Conservation (phyloP, 2,329 filamentous ascomycete species). For the Xylaria hypoxylon region DNA sequence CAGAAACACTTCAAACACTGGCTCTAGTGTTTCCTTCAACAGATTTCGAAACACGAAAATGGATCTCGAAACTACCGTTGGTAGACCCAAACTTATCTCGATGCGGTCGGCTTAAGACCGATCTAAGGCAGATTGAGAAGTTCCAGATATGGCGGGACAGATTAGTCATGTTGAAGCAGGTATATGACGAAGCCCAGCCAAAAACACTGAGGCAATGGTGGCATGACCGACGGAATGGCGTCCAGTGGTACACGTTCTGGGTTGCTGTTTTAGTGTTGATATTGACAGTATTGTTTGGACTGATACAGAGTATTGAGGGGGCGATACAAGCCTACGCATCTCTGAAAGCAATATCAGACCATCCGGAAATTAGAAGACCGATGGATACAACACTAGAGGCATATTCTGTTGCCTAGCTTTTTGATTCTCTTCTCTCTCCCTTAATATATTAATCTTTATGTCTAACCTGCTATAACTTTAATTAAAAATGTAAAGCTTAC, state of each 20-base stretch:
- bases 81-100: conserved; percentile 47
- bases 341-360: conserved; percentile 11
- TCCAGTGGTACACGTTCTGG: conserved; percentile 62
- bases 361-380: neutral
- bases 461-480: too few relatives aligned
- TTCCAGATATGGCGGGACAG: conserved; percentile 58
- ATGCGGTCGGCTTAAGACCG: conserved; percentile 49
- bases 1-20: conserved; percentile 26
- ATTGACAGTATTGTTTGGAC: conserved; percentile 54
- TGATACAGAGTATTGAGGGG: conserved; percentile 58
- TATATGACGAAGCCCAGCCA: conserved; percentile 54
- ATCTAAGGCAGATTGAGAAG: conserved; percentile 50
- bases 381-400: neutral
- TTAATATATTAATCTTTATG: too few relatives aligned
- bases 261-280: conserved; percentile 54
- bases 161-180: conserved; percentile 56
- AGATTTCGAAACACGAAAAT: conserved; percentile 35
- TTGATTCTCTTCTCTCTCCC: too few relatives aligned
- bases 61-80: conserved; percentile 6
- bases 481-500: too few relatives aligned
- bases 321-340: conserved; percentile 54
- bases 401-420: too few relatives aligned
- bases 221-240: conserved; percentile 55
- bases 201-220: conserved; percentile 55
- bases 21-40: conserved; percentile 38